Percentiles rank a stretch among this genome's conserved stretches.
Conservation (phyloP, 2,329 filamentous ascomycete species). For the Nemania sp. region DNA sequence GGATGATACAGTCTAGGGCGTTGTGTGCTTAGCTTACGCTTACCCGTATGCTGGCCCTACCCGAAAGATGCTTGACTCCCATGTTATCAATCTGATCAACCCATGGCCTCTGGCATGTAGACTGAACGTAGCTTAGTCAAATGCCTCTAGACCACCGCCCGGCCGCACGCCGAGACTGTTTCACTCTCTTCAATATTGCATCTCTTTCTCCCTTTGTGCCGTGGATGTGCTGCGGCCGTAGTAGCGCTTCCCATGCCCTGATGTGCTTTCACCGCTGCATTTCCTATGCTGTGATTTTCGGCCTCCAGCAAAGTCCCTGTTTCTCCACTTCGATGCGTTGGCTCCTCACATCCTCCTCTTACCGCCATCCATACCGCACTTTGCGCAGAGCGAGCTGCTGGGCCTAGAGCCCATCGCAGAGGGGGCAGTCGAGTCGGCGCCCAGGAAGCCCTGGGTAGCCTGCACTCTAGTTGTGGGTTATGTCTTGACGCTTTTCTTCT, state of each 20-base stretch:
- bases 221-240: constrained; percentile 11
- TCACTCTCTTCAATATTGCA: constrained; percentile 1
- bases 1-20: neutral
- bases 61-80: too few species aligned
- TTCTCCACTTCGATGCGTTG: constrained; percentile 28
- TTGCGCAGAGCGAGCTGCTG: constrained; percentile 9
- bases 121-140: too few species aligned
- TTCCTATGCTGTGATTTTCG: constrained; percentile 11
- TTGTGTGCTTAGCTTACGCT: neutral
- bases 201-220: constrained; percentile 13
- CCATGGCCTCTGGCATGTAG: too few species aligned
- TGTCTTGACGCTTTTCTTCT: constrained; percentile 18
- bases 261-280: constrained; percentile 22
- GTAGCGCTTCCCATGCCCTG: neutral
- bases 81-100: too few species aligned
- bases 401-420: constrained; percentile 8
- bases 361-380: constrained; percentile 31
- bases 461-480: constrained; percentile 20
- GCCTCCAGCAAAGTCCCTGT: constrained; percentile 13
- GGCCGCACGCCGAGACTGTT: constrained; percentile 21
- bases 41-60: neutral
- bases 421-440: constrained; percentile 12
- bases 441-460: constrained; percentile 23
- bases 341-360: constrained; percentile 32
- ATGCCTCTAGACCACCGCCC: constrained; percentile 2